Percentiles rank a stretch among this genome's conserved stretches.
phyloP scores from a whole-genome alignment of 345 rosid genomes.

The Rhizophora apiculata region DNA sequence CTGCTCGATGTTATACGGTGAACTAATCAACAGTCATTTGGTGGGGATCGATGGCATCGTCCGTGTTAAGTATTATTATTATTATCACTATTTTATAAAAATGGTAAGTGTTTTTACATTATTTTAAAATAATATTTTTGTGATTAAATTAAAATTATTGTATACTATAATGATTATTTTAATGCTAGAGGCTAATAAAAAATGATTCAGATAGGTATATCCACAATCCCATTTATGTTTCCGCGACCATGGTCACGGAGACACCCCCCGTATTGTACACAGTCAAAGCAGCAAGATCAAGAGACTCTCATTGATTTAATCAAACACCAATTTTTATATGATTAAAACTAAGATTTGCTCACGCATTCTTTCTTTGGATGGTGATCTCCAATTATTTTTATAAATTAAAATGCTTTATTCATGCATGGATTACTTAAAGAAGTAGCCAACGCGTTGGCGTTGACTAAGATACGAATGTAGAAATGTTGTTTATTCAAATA shows the following conservation, averaged over 20 bases:
- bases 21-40: no score
- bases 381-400: constrained; percentile 32
- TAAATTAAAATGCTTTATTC: background rate
- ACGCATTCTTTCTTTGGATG: constrained; percentile 14
- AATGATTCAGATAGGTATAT: background rate
- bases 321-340: background rate
- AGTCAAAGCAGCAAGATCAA: constrained; percentile 1
- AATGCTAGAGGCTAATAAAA: background rate
- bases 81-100: no score
- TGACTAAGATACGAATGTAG: constrained; percentile 10
- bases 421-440: constrained; percentile 23
- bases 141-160: no score
- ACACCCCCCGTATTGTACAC: background rate
- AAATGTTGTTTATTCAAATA: constrained; percentile 1
- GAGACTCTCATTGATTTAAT: background rate
- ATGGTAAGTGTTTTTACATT: no score
- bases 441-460: constrained; percentile 24
- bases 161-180: background rate
- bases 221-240: background rate
- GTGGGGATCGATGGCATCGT: no score
- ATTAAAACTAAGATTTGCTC: constrained; percentile 13
- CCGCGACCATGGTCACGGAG: background rate
- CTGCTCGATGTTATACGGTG: no score
- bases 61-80: no score
- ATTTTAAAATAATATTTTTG: no score